Base-by-base conservation (phyloP, 305 asterid genomes). In the Fraxinus paxiana region DNA sequence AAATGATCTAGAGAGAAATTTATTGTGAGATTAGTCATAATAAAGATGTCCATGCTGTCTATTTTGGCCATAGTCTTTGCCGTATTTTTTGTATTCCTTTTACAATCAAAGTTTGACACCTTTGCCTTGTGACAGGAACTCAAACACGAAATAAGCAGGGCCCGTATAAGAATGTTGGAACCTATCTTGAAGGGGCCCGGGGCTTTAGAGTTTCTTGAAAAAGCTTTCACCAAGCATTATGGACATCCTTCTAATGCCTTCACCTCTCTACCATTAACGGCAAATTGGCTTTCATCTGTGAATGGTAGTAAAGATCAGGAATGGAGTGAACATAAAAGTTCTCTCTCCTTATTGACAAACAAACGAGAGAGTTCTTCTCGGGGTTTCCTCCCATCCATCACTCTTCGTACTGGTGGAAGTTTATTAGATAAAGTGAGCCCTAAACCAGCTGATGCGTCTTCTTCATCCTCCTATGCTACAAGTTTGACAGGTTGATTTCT, bases 141-240 rank as follows among this genome's bases (percentile, higher is more conserved):
- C 73, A 94, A 92, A 88, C 91, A 91, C 82, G 97, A 96, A 82
- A 87, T 94, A 48, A 92, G 98, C 93, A 92, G 86, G 90, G 94
- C 94, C 6, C 95, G 92, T 48, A 89, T 96, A 84, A 89, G 87
- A 80, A 84, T 96, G 83, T 83, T 96, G 84, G 97, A 94, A 82
- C 98, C 99, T 1, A 75, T 88, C 80, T 81, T 96, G 81, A 94
- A 91, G 84, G 99, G 99, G 35, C 90, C 97, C 43, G 95, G 89
- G 79, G 98, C 94, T 80, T 77, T 94, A 63, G 90, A 90, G 76
- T 96, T 85, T 84, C 90, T 96, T 76, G 89, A 87, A 85, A 94
- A 86, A 84, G 89, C 96, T 84, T 96, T 94, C 83, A 80, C 93
- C 80, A 87, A 51, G 79, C 93, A 80, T 72, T 91, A 85, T 84